These are phyloP conservation scores for Colletotrichum australisinense DNA, from an alignment of 2,329 filamentous ascomycete genomes.

Conservation along the genomic window DNA sequence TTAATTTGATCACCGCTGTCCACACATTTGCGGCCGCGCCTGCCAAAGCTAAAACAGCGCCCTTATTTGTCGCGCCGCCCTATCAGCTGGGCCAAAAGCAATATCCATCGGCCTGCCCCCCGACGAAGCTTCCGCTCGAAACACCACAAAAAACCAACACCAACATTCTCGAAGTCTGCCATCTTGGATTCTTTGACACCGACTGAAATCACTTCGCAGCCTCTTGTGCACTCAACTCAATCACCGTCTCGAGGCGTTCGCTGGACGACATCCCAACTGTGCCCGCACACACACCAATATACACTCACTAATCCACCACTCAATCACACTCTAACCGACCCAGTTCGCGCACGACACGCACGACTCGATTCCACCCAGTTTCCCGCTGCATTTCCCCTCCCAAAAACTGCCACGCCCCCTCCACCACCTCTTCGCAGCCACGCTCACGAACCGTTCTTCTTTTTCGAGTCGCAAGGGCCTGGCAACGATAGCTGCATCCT, in stretches of 20 bases:
- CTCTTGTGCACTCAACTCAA: neutral
- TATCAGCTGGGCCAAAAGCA: constrained; percentile 28
- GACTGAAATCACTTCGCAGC: neutral
- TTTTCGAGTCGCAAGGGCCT: constrained; percentile 11
- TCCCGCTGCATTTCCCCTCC: neutral
- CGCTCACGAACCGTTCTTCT: constrained; percentile 20
- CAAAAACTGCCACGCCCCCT: constrained; percentile 2
- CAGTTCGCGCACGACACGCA: constrained; percentile 15
- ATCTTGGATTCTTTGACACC: constrained; percentile 21
- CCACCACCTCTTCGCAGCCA: constrained; percentile 22
- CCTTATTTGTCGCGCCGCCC: constrained; percentile 27
- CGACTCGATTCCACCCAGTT: constrained; percentile 17
- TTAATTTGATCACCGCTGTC: constrained; percentile 33
- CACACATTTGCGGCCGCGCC: constrained; percentile 33
- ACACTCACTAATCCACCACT: neutral
- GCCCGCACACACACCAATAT: constrained; percentile 4
- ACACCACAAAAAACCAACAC: constrained; percentile 31
- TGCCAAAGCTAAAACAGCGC: constrained; percentile 33
- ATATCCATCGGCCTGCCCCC: constrained; percentile 23
- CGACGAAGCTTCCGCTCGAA: constrained; percentile 33
- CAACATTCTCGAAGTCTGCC: constrained; percentile 34
- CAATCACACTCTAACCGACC: constrained; percentile 11
- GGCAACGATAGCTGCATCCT: neutral
- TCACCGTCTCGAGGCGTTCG: constrained; percentile 30
- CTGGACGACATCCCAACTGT: constrained; percentile 33